phyloP scores from a whole-genome alignment of 1,284 basidiomycete species.

The Rhodotorula sp. region DNA sequence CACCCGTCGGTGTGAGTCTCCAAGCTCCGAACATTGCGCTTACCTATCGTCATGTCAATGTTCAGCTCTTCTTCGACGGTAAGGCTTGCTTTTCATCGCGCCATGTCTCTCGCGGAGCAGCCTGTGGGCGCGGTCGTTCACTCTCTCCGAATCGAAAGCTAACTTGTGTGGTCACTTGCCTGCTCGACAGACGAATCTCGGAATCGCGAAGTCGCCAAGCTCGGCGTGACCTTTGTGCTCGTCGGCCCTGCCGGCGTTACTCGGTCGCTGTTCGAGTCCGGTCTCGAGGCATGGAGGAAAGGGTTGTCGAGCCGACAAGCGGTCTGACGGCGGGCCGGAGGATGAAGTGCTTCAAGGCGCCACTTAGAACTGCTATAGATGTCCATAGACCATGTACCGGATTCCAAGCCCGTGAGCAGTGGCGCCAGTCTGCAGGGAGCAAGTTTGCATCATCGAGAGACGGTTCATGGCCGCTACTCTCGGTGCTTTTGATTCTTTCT shows the following conservation, averaged over 20 bases:
- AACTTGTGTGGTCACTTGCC: not conserved
- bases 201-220: slow-evolving; percentile 40
- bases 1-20: not conserved
- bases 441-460: too few relatives aligned
- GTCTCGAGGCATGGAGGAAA: slow-evolving; percentile 63
- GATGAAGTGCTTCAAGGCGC: too few relatives aligned
- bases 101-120: too few relatives aligned
- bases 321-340: too few relatives aligned
- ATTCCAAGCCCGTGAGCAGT: too few relatives aligned
- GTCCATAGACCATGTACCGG: too few relatives aligned
- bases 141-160: too few relatives aligned
- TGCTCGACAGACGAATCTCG: slow-evolving; percentile 26
- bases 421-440: too few relatives aligned
- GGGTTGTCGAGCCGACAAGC: not conserved
- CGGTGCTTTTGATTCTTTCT: too few relatives aligned
- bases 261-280: slow-evolving; percentile 60
- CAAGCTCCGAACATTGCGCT: not conserved
- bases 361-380: too few relatives aligned
- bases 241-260: slow-evolving; percentile 55
- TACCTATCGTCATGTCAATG: not conserved
- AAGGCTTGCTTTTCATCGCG: not conserved
- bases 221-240: slow-evolving; percentile 43
- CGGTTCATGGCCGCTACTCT: too few relatives aligned
- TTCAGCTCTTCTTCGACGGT: slow-evolving; percentile 50
- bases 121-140: too few relatives aligned